Evolutionary conservation across 2,329 filamentous ascomycete genomes (phyloP), one percentile per base, ranked within the genome.

Genomic region (Fusarium citri): DNA sequence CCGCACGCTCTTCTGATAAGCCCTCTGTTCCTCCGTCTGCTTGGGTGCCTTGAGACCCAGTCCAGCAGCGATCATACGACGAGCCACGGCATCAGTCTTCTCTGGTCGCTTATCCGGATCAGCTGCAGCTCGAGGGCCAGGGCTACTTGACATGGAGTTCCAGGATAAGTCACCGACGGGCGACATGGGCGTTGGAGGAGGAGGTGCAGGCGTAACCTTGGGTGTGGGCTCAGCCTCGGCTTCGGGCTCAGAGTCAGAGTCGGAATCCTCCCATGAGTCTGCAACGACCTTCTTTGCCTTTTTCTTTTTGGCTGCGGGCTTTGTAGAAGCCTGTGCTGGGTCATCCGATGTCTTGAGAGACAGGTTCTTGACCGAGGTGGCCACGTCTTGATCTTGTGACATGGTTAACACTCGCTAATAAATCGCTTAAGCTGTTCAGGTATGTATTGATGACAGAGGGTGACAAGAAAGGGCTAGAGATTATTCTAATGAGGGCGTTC

Each of bases 51-150:
- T 89, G 57, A 98, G 88, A 1, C 96, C 96, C 71, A 98, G 82
- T 1, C 93, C 94, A 6, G 92, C 92, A 1, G 94, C 94, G 78
- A 99, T 98, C 88, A 99, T 86, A 63, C 96, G 86, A 66, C 92
- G 88, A 8, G 96, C 96, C 41, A 97, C 94, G 1, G 94, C 93
- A 66, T 97, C 97, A 67, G 94, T 97, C 84, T 97, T 99, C 81
- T 97, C 94, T 0, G 94, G 95, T 41, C 92, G 83, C 59, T 73
- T 71, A 5, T 64, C 48, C 12, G 69, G 31, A 8, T 73, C 71
- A 30, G 54, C 59, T n/a, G 47, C 50, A n/a, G 42, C 45, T 18
- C 41, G 34, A 34, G 41, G 55, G 26, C 54, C 64, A 8, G 71
- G 18, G 43, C 51, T n/a, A 56, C 70, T 59, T 68, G 55, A 25